Evolutionary conservation across 2,329 filamentous ascomycete genomes (phyloP), one percentile per base, ranked within the genome.

Genomic region (Bimuria novae-zelandiae): DNA sequence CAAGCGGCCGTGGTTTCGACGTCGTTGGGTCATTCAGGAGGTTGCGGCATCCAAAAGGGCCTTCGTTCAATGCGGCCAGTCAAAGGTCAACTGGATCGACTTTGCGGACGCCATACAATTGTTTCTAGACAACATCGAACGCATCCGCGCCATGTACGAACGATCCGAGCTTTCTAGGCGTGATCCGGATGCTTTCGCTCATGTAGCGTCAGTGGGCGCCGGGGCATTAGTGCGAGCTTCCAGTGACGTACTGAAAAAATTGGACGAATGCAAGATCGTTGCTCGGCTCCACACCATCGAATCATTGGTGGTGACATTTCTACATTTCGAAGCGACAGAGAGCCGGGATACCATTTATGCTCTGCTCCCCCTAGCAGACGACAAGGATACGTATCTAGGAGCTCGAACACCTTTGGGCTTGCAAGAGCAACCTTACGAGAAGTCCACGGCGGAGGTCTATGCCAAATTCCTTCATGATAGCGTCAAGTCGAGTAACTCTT

Each of bases 21-120:
- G 74, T 3, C 72, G 75, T 0, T 78, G 76, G 77, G 71, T 78
- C 2, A 66, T 78, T 0, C 76, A 78, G 52, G 76, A 77, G 56
- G 69, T 78, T 11, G 69, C 71, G 0, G 62, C 72, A 27, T 73
- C 75, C 0, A 61, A 54, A 27, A 51, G 59, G 4, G 69, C 68
- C 2, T 67, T 53, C 3, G 59, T 79, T 1, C 69, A 70, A 33
- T 75, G 75, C 54, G 76, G 75, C 2, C 30, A 50, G 0, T 62
- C 74, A 2, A 49, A 50, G 2, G 67, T 77, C 7, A 40, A 58
- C 8, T 77, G 75, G 75, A 48, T 58, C 3, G 62, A 73, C 4
- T 70, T 78, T 25, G 69, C 72, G 2, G 67, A 71, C 17, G 74
- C 74, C 2, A 69, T 76, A 7, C 62, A 68, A 21, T 61, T 76